Base-by-base conservation (phyloP, 306 rosid species). In the Phaseolus lunatus region DNA sequence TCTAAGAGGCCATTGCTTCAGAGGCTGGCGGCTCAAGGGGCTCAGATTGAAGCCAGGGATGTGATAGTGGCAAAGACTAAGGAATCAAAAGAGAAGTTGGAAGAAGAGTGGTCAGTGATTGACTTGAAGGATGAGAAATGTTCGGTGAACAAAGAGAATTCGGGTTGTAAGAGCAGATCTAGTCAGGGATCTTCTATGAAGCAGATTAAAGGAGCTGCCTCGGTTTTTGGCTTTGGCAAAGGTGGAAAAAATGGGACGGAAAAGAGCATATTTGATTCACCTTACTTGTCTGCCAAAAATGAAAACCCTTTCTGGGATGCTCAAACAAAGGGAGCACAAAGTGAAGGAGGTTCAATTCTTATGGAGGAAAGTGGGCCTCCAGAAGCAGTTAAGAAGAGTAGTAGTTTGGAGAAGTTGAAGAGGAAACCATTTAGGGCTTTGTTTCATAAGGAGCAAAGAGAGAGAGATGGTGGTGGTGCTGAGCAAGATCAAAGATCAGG, bases 1-100 rank as follows among this genome's bases (percentile, higher is more conserved):
- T 92, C 93, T 2, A 95, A 95, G 49, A 91, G 97, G 86, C 97
- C 97, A 26, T 81, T 95, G 83, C 82, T 91, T 2, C 98, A 92
- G 80, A 85, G 99, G 67, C 50, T 92, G 48, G 96, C 94, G 7
- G 89, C 84, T 35, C 93, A 92, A 84, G 97, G 96, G 77, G 91
- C 86, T 64, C 89, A 95, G 74, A 87, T 95, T 72, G 94, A 87
- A 19, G 88, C 96, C 26, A 88, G 76, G 45, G 97, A 92, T 76
- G 91, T 91, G 50, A 86, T 90, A 9, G 81, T 76, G 12, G 88
- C 81, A 39, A 86, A 59, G 35, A 15, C 80, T 0, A 90, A 79
- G 22, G 89, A 72, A 1, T 16, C 73, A 5, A 92, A 82, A 53
- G 90, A 87, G 80, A 83, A 58, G 71, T 33, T 86, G 27, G 97